Evolutionary conservation across 306 rosid genomes (phyloP).

Genomic region (Vachellia pachyceras): DNA sequence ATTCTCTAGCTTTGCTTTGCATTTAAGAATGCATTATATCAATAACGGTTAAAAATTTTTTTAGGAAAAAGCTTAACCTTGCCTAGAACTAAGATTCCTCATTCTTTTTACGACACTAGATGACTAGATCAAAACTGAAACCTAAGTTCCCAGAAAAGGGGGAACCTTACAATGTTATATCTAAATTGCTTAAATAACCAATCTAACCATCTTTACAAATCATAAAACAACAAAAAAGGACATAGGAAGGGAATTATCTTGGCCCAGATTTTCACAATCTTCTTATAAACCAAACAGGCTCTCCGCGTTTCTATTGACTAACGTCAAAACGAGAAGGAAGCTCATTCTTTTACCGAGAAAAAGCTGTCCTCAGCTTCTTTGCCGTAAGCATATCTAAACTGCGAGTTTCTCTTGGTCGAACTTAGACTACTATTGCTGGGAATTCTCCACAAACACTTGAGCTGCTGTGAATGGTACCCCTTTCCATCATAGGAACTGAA

Average conservation of each 20-base stretch:
- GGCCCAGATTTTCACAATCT: not conserved
- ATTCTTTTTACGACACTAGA: conserved; percentile 29
- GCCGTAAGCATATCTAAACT: conserved; percentile 53
- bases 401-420: conserved; percentile 40
- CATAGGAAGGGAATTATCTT: not conserved
- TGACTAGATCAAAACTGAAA: conserved; percentile 30
- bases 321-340: not conserved
- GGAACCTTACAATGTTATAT: not conserved
- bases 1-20: conserved; percentile 5
- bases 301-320: conserved; percentile 9
- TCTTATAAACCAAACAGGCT: not conserved
- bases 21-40: not conserved
- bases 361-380: conserved; percentile 70
- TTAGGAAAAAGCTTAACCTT: not conserved
- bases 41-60: not conserved
- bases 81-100: not conserved
- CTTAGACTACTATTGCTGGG: conserved; percentile 34
- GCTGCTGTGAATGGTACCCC: conserved; percentile 34
- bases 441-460: conserved; percentile 42
- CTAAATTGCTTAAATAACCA: not conserved
- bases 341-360: conserved; percentile 50
- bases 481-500: conserved; percentile 31
- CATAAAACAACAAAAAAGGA: not conserved
- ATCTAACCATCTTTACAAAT: not conserved
- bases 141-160: not conserved